Base-by-base conservation (phyloP, 2,329 filamentous ascomycete genomes). In the Diaporthe citri region DNA sequence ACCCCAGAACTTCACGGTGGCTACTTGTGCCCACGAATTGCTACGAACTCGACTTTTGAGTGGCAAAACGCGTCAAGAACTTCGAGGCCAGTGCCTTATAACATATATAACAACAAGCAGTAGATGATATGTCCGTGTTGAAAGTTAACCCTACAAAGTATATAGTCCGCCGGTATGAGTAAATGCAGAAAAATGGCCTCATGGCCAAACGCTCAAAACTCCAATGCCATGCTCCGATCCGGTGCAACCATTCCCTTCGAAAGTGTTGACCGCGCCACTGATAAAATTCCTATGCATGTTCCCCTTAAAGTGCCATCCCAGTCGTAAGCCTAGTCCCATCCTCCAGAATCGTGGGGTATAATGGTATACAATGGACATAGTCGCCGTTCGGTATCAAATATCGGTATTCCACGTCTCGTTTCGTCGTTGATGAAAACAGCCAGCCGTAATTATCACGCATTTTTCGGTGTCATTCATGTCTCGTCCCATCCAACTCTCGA, bases 321-420 rank as follows among this genome's bases (percentile, higher is more conserved):
- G 31, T 67, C 31, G 34, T 67, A 20, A 41, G 7, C 46, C 22
- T 28, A 17, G 28, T 67, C 34, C 64, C 34, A n/a, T 52, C 64
- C 46, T 67, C 64, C 46, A 67, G 7, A 51, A 67, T 67, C 46
- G 46, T 36, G n/a, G 64, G 64, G 46, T 67, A 67, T 67, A 67
- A 67, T 67, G 46, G 46, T 67, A 55, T 67, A 67, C 64, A 67
- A 39, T 67, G 10, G 22, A 52, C 22, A 20, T 41, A 25, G 64
- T 52, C 46, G 34, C 34, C 64, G 64, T 67, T 41, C 34, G 64
- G 64, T 52, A 52, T 39, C 64, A 67, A 67, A 52, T 52, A 39
- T 46, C 13, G 20, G 52, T n/a, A 41, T 48, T 25, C 59, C 60
- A 39, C n/a, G 28, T 57, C 36, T 64, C 46, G 28, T 66, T 31